Evolutionary conservation across 345 rosid species (phyloP), one percentile per base, ranked within the genome.

Genomic region (Citrus sinensis): DNA sequence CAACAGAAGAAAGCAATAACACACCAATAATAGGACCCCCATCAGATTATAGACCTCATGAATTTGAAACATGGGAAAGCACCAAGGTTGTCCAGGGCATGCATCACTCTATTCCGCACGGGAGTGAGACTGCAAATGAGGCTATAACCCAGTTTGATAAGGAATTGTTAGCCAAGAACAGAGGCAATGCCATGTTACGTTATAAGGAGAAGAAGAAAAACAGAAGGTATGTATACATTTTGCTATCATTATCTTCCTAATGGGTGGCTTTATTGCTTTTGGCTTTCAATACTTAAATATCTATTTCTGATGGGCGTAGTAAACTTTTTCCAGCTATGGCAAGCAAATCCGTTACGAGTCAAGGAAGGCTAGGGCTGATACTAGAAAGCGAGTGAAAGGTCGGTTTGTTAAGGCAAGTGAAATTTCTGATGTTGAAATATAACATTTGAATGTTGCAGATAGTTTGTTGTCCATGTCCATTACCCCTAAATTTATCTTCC

Each of bases 121-220:
- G 61, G 61, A 9, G 51, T 70, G 61, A 24, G 30, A 39, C 71
- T 24, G 46, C 5, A 42, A 49, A 20, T 6, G 58, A 10, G 58
- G 22, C 34, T 20, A 77, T 25, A 69, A 13, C 55, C 8, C 71
- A 69, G 56, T 25, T 37, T 22, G 83, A 80, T 51, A 14, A 11
- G 55, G 78, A 77, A 55, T 11, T 77, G 55, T 46, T 80, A 24
- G 80, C 87, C 14, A 74, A 64, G 68, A 82, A 85, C 71, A 79
- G 87, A 77, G 80, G 81, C 67, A 80, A 77, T 39, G 83, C 85
- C 46, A 82, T 85, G 81, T 22, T 76, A 27, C 85, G 85, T 16
- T 82, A 80, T 55, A 79, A 35, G 85, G 88, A 83, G 81, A 86
- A 86, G 88, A 86, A 81, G 74, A 86, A 83, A 77, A 66, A 55